These are phyloP conservation scores for Arabidopsis hybrid DNA, from an alignment of 441 rosid genomes.

Conservation along the genomic window DNA sequence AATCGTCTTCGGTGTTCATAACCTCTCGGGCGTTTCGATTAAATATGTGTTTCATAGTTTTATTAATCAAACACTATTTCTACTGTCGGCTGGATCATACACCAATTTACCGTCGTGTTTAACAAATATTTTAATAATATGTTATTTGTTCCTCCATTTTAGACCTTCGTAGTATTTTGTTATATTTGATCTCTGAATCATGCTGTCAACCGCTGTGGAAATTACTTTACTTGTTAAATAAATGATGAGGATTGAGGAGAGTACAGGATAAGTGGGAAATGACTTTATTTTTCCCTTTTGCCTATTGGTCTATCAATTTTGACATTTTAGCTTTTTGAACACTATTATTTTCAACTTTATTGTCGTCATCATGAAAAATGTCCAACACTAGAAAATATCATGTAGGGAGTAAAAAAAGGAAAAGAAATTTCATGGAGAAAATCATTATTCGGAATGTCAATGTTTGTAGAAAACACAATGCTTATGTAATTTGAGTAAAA, in stretches of 20 bases:
- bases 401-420: background rate
- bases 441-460: background rate
- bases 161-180: background rate
- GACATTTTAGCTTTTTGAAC: conserved; percentile 14
- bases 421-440: background rate
- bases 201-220: conserved; percentile 16
- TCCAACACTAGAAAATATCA: background rate
- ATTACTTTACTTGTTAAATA: background rate
- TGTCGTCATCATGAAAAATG: conserved; percentile 1
- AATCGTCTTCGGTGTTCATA: conserved; percentile 4
- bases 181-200: background rate
- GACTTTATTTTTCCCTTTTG: background rate
- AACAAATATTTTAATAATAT: background rate
- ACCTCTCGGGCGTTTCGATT: background rate
- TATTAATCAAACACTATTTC: background rate
- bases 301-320: conserved; percentile 18
- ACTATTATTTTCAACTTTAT: background rate
- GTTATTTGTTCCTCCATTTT: background rate
- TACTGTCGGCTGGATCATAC: background rate
- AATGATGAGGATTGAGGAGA: conserved; percentile 6
- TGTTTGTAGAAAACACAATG: background rate
- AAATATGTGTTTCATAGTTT: background rate
- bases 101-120: background rate
- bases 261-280: background rate
- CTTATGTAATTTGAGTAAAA: background rate